Evolutionary conservation across 2,329 filamentous ascomycete species (phyloP), one percentile per base, ranked within the genome.

Genomic region (Botrytis aclada): DNA sequence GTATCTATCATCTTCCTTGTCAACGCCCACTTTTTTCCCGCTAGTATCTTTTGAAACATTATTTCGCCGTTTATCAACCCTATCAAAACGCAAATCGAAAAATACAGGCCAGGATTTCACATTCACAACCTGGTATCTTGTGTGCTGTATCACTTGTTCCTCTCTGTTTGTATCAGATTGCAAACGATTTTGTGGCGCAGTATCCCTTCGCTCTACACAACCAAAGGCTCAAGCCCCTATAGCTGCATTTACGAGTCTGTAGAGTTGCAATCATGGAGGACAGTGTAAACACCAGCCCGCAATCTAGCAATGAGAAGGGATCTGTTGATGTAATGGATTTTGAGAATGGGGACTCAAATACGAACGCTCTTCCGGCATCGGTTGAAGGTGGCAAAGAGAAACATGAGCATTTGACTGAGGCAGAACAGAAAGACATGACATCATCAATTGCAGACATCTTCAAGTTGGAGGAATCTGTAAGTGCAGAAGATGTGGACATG

Each of bases 361-460:
- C 61, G 20, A 32, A 12, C 10, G n/a, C n/a, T 20, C 18, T 12
- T 56, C 47, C 29, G n/a, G 25, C 45, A 37, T 20, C 45, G 16
- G 54, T 66, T 41, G 37, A 51, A 34, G 43, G 37, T 34, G 70
- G 34, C 22, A 54, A 69, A 12, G 41, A 66, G 34, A 16, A 41
- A 3, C 66, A 62, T 18, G 22, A 66, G 20, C 51, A 45, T 8
- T 43, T 77, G 29, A 74, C 71, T 22, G 65, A 45, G 14, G 71
- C 75, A 51, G 72, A 75, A 54, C 73, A 76, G 65, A 64, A 32
- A 37, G 66, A 65, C 29, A 75, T 79, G 72, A 71, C 74, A 54
- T 65, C 70, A 63, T 75, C 64, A 29, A 75, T 79, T 69, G 51
- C 72, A 34, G 70, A 74, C 18, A 74, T 78, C 39, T 76, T 79